A percentile compares a stretch with the other conserved stretches of the same genome.
Evolutionary conservation across 495 filamentous ascomycete genomes (phyloP).

Genomic region (Trichocladium antarcticum): DNA sequence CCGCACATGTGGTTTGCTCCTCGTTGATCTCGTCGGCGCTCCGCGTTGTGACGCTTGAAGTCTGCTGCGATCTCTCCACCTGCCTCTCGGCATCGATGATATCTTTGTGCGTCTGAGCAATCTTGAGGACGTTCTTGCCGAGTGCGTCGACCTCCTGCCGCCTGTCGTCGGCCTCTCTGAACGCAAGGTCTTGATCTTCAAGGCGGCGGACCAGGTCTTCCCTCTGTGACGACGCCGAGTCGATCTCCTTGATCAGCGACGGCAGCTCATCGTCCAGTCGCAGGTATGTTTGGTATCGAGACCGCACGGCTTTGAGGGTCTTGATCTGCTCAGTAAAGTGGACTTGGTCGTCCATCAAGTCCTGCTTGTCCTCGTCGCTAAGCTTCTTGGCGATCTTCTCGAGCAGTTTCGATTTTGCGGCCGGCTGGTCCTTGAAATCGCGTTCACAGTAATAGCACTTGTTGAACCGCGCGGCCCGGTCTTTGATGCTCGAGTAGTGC

Average conservation of each 20-base stretch:
- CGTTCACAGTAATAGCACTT: conserved; percentile 62
- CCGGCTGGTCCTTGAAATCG: conserved; percentile 44
- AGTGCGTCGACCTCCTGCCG: conserved; percentile 67
- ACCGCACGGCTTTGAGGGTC: conserved; percentile 46
- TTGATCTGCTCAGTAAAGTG: conserved; percentile 44
- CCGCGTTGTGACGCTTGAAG: conserved; percentile 48
- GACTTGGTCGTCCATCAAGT: conserved; percentile 43
- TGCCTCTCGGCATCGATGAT: conserved; percentile 57
- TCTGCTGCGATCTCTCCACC: conserved; percentile 62
- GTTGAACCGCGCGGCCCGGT: conserved; percentile 47
- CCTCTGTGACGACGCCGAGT: conserved; percentile 42
- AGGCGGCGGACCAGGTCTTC: conserved; percentile 51
- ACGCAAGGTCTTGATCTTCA: conserved; percentile 60
- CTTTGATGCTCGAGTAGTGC: conserved; percentile 52
- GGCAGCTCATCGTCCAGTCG: conserved; percentile 65
- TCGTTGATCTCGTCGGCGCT: conserved; percentile 76
- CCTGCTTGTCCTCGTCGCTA: conserved; percentile 42
- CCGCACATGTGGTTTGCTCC: conserved; percentile 54
- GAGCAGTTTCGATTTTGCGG: conserved; percentile 46
- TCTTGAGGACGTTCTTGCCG: conserved; percentile 61
- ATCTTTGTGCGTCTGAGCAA: conserved; percentile 59
- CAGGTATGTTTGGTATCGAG: conserved; percentile 61
- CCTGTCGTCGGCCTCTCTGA: conserved; percentile 51
- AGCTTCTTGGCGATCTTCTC: conserved; percentile 51
- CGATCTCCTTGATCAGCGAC: conserved; percentile 49